These are phyloP conservation scores for Buddleja alternifolia DNA, from an alignment of 257 asterid species.

Conservation along the genomic window DNA sequence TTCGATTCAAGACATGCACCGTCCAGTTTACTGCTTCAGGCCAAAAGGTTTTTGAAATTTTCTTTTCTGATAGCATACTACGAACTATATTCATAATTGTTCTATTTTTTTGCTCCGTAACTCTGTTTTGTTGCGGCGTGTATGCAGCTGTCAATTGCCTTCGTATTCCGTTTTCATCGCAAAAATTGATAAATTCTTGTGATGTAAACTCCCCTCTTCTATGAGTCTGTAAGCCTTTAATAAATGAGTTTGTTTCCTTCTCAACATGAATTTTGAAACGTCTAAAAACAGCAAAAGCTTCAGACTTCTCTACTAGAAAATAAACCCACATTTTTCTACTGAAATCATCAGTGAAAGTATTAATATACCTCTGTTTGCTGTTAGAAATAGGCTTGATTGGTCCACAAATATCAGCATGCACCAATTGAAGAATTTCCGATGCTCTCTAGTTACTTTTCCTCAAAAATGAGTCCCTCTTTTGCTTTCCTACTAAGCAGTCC, in stretches of 20 bases:
- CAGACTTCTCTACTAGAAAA: constrained; percentile 8
- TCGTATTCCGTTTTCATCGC: background rate
- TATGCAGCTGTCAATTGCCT: background rate
- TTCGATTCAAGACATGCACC: background rate
- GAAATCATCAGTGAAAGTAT: constrained; percentile 24
- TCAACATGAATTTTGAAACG: background rate
- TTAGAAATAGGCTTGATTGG: no score
- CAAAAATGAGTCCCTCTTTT: background rate
- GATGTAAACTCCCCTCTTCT: constrained; percentile 19
- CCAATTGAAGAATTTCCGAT: background rate
- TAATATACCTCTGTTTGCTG: background rate
- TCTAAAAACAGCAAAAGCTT: background rate
- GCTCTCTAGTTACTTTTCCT: background rate
- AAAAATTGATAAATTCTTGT: background rate
- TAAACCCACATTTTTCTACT: constrained; percentile 17
- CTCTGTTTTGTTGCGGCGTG: constrained; percentile 8
- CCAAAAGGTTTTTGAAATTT: background rate
- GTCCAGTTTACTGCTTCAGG: background rate
- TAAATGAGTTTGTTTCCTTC: background rate
- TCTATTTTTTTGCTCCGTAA: background rate
- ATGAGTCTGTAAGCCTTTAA: background rate
- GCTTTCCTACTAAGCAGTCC: background rate
- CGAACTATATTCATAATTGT: background rate
- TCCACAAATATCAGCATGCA: constrained; percentile 21
- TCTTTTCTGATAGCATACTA: background rate